phyloP scores from a whole-genome alignment of 179 eudicot genomes.

The Pouteria campechiana region DNA sequence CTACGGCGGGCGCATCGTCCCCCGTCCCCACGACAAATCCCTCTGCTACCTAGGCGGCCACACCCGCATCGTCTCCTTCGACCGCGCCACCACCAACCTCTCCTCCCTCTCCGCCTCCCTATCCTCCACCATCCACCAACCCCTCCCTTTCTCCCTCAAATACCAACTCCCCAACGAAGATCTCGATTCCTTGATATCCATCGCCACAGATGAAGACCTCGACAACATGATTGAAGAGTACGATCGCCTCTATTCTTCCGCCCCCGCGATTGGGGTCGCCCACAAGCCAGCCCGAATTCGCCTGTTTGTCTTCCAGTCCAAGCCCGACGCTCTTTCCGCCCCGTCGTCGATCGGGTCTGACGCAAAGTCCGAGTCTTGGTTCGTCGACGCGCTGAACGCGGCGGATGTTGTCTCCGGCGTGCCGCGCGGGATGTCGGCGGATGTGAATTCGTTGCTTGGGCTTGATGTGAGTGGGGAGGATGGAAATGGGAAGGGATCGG shows the following conservation, averaged over 20 bases:
- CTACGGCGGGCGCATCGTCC: slow-evolving; percentile 47
- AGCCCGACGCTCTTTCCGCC: slow-evolving; percentile 40
- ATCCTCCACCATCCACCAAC: slow-evolving; percentile 26
- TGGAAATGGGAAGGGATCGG: neutral
- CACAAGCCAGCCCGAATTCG: slow-evolving; percentile 24
- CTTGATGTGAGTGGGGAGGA: slow-evolving; percentile 12
- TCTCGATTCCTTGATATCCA: slow-evolving; percentile 44
- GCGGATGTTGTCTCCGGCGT: slow-evolving; percentile 31
- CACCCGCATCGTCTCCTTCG: slow-evolving; percentile 37
- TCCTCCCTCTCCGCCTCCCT: slow-evolving; percentile 24
- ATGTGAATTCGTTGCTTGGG: slow-evolving; percentile 28
- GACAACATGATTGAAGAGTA: slow-evolving; percentile 60
- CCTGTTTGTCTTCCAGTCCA: slow-evolving; percentile 33
- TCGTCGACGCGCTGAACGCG: slow-evolving; percentile 46
- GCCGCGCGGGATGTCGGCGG: slow-evolving; percentile 45
- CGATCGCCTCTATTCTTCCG: slow-evolving; percentile 13
- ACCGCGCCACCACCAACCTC: slow-evolving; percentile 29
- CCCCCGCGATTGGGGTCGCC: neutral
- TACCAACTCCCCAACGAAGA: slow-evolving; percentile 65
- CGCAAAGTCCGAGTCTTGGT: slow-evolving; percentile 53
- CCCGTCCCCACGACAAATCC: slow-evolving; percentile 48
- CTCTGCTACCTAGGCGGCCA: slow-evolving; percentile 43
- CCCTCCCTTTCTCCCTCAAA: slow-evolving; percentile 36
- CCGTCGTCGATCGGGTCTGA: slow-evolving; percentile 39
- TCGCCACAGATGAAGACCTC: slow-evolving; percentile 40